Conservation (phyloP, 2,329 filamentous ascomycete genomes). For the Ustulina deusta region DNA sequence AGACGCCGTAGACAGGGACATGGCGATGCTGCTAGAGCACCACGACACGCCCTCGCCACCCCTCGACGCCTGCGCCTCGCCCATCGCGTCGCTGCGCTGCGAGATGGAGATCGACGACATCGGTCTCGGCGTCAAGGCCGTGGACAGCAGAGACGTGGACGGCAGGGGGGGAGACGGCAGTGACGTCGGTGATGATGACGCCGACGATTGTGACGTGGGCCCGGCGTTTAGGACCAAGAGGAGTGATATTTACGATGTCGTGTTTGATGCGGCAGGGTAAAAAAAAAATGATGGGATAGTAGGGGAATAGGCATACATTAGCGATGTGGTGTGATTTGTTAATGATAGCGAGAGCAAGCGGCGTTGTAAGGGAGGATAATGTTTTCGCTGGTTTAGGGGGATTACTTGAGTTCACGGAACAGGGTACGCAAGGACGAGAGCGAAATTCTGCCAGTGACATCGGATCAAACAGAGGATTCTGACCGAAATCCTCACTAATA, state of each 20-base stretch:
- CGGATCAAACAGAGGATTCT: background rate
- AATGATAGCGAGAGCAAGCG: background rate
- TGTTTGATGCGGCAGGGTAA: slow-evolving; percentile 38
- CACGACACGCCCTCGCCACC: slow-evolving; percentile 33
- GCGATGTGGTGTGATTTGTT: background rate
- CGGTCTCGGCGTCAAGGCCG: slow-evolving; percentile 2
- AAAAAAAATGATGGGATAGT: background rate
- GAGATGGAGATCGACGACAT: slow-evolving; percentile 45
- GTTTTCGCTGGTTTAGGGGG: background rate
- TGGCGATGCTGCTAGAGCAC: slow-evolving; percentile 51
- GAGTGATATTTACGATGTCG: slow-evolving; percentile 48
- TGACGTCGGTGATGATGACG: background rate
- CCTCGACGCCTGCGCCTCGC: slow-evolving; percentile 7
- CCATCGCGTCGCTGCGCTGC: slow-evolving; percentile 16
- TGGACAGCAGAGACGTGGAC: background rate
- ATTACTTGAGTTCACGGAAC: background rate
- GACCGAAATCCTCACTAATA: background rate
- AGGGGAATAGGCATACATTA: background rate
- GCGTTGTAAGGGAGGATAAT: background rate
- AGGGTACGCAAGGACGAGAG: background rate
- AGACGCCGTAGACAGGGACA: slow-evolving; percentile 46
- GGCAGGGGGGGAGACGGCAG: background rate
- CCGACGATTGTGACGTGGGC: background rate
- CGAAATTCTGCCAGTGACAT: background rate
- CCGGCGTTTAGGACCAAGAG: slow-evolving; percentile 34